Base-by-base conservation (phyloP, 257 asterid genomes). In the Solanum dulcamara region DNA sequence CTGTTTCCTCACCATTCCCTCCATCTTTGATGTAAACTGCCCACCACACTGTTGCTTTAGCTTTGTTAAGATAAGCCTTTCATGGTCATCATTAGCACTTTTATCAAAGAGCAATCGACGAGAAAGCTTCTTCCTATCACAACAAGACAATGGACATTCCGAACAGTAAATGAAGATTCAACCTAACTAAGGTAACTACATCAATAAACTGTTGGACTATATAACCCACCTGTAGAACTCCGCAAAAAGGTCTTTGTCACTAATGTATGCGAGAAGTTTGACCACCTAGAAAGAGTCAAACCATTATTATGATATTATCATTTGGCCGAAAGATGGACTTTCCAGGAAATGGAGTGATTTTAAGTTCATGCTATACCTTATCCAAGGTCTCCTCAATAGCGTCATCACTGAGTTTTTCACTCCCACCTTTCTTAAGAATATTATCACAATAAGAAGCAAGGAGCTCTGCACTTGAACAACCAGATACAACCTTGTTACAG, bases 381-480 rank as follows among this genome's bases (percentile, higher is more conserved):
- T 91, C 94, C 87, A 93, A 85, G 37, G 96, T 93, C 74, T 93
- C 96, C 84, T 93, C 96, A 74, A 91, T 90, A 38, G 91, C 96
- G 60, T 93, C 96, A 88, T 93, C 96, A 86, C 94, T 91, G 92
- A 93, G 90, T 79, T 90, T 93, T 59, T 93, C 93, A 83, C 92
- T 90, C 59, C 94, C 96, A 57, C 93, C 94, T 82, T 90, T 93
- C 74, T 93, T 93, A 33, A 93, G 94, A 86, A 93, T 91, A 85
- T 91, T 93, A 87, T 91, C 96, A 72, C 96, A 93, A 75, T 90
- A 93, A n/a, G 93, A 91, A 59, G 96, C 96, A 81, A 93, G 93
- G 84, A 91, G 94, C 84, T 93, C 94, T 4, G 94, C 93, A 81
- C 91, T 93, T 51, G 96, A 90, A 86, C 92, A 90, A 81, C 96